A percentile compares a stretch with the other conserved stretches of the same genome.
Evolutionary conservation across 2,329 filamentous ascomycete genomes (phyloP).

Genomic region (Diaporthe citrichinensis): DNA sequence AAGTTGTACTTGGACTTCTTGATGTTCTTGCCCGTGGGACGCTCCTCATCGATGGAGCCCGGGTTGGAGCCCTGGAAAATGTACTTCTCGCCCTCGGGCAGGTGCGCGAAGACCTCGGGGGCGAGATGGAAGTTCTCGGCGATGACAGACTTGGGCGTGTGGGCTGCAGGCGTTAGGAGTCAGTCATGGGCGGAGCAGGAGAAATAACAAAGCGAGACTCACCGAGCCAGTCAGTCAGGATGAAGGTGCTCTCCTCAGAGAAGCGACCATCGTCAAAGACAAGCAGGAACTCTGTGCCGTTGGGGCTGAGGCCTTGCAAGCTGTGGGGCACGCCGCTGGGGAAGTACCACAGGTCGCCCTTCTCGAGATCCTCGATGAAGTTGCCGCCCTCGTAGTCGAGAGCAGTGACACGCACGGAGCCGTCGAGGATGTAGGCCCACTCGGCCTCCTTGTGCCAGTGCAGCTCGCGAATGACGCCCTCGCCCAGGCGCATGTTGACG

Average conservation of each 20-base stretch:
- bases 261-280: conserved; percentile 66
- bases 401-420: conserved; percentile 78
- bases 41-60: conserved; percentile 75
- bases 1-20: conserved; percentile 79
- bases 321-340: conserved; percentile 83
- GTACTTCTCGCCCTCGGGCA: conserved; percentile 79
- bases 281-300: conserved; percentile 67
- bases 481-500: conserved; percentile 83
- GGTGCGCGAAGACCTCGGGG: conserved; percentile 77
- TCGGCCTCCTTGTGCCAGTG: conserved; percentile 88
- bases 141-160: conserved; percentile 79
- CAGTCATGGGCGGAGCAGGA: not conserved
- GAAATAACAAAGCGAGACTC: conserved; percentile 44
- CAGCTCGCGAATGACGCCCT: conserved; percentile 81
- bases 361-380: conserved; percentile 82
- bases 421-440: conserved; percentile 82
- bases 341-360: conserved; percentile 87
- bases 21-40: conserved; percentile 71
- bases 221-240: conserved; percentile 81
- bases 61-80: conserved; percentile 81
- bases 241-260: conserved; percentile 76
- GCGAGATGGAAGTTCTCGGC: conserved; percentile 82
- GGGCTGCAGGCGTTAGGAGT: conserved; percentile 57
- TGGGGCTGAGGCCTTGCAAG: conserved; percentile 77
- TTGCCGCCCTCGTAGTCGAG: conserved; percentile 82